phyloP scores from a whole-genome alignment of 371 early-diverging fungal genomes.

The Mucor sp. region DNA sequence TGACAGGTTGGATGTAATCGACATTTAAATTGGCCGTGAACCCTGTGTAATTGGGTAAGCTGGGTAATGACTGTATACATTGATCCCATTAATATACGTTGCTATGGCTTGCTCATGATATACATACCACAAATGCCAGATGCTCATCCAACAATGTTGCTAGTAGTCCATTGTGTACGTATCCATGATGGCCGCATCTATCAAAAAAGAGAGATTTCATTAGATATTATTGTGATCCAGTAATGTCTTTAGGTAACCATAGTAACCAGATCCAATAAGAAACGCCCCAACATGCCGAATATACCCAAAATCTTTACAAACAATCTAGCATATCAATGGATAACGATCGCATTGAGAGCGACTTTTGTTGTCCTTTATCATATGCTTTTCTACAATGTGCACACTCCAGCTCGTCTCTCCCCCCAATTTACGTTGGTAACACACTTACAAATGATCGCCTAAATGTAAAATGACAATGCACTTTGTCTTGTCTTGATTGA shows the following conservation, averaged over 20 bases:
- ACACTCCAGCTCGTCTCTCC: too few species aligned
- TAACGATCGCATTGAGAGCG: background rate
- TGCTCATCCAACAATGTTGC: constrained; percentile 73
- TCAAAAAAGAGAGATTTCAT: background rate
- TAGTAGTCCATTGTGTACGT: constrained; percentile 72
- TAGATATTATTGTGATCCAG: background rate
- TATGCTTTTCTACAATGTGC: background rate
- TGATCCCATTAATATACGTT: background rate
- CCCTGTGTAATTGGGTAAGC: constrained; percentile 67
- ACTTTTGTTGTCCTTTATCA: background rate
- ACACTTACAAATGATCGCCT: constrained; percentile 42
- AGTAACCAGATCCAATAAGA: constrained; percentile 5
- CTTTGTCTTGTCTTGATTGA: constrained; percentile 36
- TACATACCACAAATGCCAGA: constrained; percentile 52
- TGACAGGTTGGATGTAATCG: constrained; percentile 68
- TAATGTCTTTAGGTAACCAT: constrained; percentile 3
- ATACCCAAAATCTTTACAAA: background rate
- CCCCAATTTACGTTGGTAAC: background rate
- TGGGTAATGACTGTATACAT: constrained; percentile 47
- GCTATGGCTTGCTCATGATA: background rate
- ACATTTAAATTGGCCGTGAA: constrained; percentile 79
- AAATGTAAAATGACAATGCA: constrained; percentile 41
- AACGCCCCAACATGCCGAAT: constrained; percentile 11
- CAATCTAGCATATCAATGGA: too few species aligned
- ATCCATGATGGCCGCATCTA: constrained; percentile 65